Base-by-base conservation (phyloP, 257 asterid species). In the Jacaranda copaia region DNA sequence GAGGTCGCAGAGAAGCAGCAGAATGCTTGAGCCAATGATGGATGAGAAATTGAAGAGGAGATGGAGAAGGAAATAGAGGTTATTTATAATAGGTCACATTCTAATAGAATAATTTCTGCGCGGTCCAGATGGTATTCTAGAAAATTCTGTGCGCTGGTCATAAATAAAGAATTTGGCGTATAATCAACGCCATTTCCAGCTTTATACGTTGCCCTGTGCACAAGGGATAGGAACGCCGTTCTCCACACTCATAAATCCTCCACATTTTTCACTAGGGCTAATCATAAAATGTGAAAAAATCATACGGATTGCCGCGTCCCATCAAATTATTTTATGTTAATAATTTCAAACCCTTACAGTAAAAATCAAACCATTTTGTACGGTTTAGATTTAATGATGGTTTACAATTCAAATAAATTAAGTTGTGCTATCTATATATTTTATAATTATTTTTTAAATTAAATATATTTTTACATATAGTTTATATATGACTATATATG, bases 131-230 rank as follows among this genome's bases (percentile, higher is more conserved):
- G 59, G 69, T 69, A 10, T 75, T 80, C 78, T 80, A 80, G 84
- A 80, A 75, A 75, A 70, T 75, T 80, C 77, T 18, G 64, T 15
- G 36, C 42, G 5, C 15, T 70, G 58, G 76, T 48, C 15, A 13
- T 57, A 72, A 74, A 68, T 48, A 74, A 51, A 61, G 60, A 61
- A 15, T 2, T 46, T 69, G 69, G 84, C 84, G 84, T 80, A 75
- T 68, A 69, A 68, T 80, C 77, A 80, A 80, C 84, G 80, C 84
- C 80, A 80, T 74, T 75, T 60, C 79, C 59, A 63, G 48, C 76
- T 76, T 81, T 76, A 81, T 74, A 61, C 84, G 73, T 80, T 80
- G 62, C 80, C 63, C 77, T 80, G 68, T 59, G 46, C 68, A 13
- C 16, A 51, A 57, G 67, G 51, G 51, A 35, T 38, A 18, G 16